Conservation (phyloP, 1,139 yeast species). For the Saccharomyces hybrid region DNA sequence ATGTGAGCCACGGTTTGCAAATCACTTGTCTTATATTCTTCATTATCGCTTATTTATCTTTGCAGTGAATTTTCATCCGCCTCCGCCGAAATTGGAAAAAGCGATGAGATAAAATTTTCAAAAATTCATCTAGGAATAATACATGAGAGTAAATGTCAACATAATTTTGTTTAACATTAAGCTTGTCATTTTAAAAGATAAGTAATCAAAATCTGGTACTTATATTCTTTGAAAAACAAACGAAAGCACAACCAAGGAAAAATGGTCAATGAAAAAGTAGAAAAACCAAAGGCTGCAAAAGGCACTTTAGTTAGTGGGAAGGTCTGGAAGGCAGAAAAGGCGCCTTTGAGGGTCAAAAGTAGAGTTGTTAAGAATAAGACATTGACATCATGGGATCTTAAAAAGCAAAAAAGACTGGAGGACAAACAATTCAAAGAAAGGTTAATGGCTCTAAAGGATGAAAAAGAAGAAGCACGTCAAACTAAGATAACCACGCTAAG, state of each 20-base stretch:
- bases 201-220: neutral
- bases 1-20: neutral
- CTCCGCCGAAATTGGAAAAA: neutral
- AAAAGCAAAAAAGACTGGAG: conserved; percentile 34
- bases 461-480: conserved; percentile 48
- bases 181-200: neutral
- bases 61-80: neutral
- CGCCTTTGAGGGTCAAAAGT: conserved; percentile 37
- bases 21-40: neutral
- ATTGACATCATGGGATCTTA: conserved; percentile 34
- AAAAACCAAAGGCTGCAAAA: conserved; percentile 15
- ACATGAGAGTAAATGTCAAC: conserved; percentile 1
- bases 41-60: neutral
- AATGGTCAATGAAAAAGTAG: neutral
- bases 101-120: conserved; percentile 1
- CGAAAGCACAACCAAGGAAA: neutral
- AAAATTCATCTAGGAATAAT: conserved; percentile 2
- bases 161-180: neutral
- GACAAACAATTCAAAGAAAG: conserved; percentile 39
- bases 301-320: conserved; percentile 49
- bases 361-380: conserved; percentile 33
- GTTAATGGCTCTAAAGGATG: conserved; percentile 50
- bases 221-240: neutral
- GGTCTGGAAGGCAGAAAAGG: conserved; percentile 49
- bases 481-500: conserved; percentile 47